phyloP scores from a whole-genome alignment of 148 eudicot genomes.

The Polygonum maritimum region DNA sequence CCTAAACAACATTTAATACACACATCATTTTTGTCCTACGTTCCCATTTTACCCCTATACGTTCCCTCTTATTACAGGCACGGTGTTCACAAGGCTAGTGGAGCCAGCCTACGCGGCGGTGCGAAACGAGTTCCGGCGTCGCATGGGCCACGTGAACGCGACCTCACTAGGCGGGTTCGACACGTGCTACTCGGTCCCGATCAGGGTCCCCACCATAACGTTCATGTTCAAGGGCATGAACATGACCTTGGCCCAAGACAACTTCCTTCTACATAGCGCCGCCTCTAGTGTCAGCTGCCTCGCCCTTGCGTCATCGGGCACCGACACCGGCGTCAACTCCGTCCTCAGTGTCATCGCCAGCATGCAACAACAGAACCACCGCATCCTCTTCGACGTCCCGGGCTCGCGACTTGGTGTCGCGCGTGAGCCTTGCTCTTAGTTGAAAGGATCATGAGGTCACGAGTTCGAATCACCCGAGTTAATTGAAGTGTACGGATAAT shows the following conservation, averaged over 20 bases:
- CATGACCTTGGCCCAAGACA: constrained; percentile 57
- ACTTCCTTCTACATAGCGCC: constrained; percentile 61
- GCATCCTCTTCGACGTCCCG: constrained; percentile 52
- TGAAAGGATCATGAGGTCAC: neutral
- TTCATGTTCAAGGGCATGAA: constrained; percentile 64
- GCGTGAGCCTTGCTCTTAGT: constrained; percentile 48
- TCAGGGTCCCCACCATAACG: constrained; percentile 56
- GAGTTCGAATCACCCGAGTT: too few relatives aligned
- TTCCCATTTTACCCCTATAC: neutral
- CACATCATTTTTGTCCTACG: too few relatives aligned
- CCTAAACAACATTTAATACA: neutral
- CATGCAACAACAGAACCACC: constrained; percentile 86
- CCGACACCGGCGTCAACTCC: constrained; percentile 30
- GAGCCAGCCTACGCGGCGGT: constrained; percentile 50
- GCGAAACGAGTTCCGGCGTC: constrained; percentile 50
- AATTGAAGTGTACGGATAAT: too few relatives aligned
- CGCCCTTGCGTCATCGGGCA: constrained; percentile 46
- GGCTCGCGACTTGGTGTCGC: constrained; percentile 70
- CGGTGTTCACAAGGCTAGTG: constrained; percentile 38
- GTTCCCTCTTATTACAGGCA: constrained; percentile 26
- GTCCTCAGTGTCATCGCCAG: constrained; percentile 71
- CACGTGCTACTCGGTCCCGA: constrained; percentile 58
- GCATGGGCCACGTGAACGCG: constrained; percentile 35
- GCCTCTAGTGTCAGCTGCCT: constrained; percentile 53
- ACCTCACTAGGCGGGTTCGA: constrained; percentile 72